These are phyloP conservation scores for Trichosporon sp. DNA, from an alignment of 1,284 basidiomycete species.

Conservation along the genomic window DNA sequence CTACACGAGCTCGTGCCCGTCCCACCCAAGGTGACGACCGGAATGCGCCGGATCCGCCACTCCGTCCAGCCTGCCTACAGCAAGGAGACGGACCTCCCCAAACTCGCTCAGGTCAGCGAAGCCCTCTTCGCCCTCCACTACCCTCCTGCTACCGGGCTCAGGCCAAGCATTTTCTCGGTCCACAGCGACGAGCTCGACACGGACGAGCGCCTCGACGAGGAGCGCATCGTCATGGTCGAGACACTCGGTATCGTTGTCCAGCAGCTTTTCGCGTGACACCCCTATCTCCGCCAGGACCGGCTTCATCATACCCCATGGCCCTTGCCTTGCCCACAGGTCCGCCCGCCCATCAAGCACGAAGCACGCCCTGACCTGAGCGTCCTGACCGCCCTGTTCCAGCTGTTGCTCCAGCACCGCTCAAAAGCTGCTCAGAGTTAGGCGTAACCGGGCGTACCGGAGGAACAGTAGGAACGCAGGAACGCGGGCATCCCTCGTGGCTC, in stretches of 20 bases:
- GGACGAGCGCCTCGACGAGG: slow-evolving; percentile 1
- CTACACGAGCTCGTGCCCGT: not conserved
- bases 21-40: not conserved
- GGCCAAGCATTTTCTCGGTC: not conserved
- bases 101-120: not conserved
- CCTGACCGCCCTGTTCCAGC: not conserved
- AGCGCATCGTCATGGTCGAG: slow-evolving; percentile 4
- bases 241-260: not conserved
- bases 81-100: not conserved
- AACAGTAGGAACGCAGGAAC: not conserved
- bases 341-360: no score
- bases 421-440: no score
- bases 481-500: no score
- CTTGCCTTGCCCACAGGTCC: no score
- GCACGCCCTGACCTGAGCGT: no score
- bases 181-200: not conserved
- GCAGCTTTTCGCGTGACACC: not conserved
- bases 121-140: not conserved
- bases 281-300: not conserved
- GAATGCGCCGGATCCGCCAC: not conserved
- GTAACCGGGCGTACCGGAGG: not conserved
- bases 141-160: not conserved
- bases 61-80: not conserved
- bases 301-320: not conserved
- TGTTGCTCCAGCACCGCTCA: not conserved